phyloP scores from a whole-genome alignment of 2,329 filamentous ascomycete species.

The Fusarium aywerte region DNA sequence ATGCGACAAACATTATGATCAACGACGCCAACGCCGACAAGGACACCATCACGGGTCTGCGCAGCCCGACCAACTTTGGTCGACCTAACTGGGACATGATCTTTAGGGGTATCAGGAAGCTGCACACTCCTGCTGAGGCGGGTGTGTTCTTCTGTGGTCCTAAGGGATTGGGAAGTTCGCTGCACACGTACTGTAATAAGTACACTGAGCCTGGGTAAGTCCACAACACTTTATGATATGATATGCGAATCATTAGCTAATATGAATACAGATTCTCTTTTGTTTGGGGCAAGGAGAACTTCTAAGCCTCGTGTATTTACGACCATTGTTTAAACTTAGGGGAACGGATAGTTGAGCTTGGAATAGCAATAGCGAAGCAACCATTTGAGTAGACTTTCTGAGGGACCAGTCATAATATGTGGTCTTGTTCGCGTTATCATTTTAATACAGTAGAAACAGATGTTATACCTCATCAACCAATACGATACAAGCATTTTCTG shows the following conservation, averaged over 20 bases:
- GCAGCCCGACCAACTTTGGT: slow-evolving; percentile 86
- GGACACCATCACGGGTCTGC: slow-evolving; percentile 84
- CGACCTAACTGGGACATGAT: slow-evolving; percentile 92
- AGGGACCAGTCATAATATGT: slow-evolving; percentile 3
- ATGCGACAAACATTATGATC: slow-evolving; percentile 93
- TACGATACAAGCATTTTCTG: slow-evolving; percentile 20
- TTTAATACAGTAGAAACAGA: slow-evolving; percentile 36
- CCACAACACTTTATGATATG: neutral
- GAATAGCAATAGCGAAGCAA: slow-evolving; percentile 20
- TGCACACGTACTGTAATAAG: slow-evolving; percentile 89
- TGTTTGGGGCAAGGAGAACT: slow-evolving; percentile 77
- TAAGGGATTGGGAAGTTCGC: slow-evolving; percentile 77
- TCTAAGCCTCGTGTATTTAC: slow-evolving; percentile 14
- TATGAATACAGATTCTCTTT: slow-evolving; percentile 66
- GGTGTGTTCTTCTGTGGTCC: slow-evolving; percentile 89
- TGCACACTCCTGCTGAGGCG: slow-evolving; percentile 77
- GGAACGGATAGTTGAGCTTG: slow-evolving; percentile 18
- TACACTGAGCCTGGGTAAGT: slow-evolving; percentile 83
- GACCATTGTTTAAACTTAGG: slow-evolving; percentile 1
- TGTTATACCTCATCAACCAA: slow-evolving; percentile 20
- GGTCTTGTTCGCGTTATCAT: slow-evolving; percentile 32
- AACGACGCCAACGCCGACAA: slow-evolving; percentile 87
- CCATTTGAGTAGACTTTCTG: slow-evolving; percentile 24
- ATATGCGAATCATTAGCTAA: slow-evolving; percentile 43
- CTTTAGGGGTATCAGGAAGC: slow-evolving; percentile 83